Evolutionary conservation across 2,329 filamentous ascomycete species (phyloP).

Genomic region (Colletotrichum agaves): DNA sequence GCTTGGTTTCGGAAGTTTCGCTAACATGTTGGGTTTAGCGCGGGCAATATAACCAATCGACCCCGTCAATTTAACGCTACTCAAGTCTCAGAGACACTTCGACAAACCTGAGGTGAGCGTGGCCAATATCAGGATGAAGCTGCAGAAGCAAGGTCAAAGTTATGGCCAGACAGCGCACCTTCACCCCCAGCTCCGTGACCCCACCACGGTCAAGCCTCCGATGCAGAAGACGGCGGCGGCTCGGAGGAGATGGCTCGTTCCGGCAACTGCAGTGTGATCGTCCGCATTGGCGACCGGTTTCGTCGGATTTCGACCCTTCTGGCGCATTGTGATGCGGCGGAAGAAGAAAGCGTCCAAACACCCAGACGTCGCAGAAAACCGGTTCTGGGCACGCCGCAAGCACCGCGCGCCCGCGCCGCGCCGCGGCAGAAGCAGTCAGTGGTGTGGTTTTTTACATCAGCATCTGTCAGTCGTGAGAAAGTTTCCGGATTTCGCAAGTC

Average conservation of each 20-base stretch:
- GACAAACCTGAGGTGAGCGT: not conserved
- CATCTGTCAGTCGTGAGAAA: slow-evolving; percentile 15
- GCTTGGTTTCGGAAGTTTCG: too few relatives aligned
- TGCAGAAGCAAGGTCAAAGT: not conserved
- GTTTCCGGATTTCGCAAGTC: not conserved
- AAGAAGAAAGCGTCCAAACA: not conserved
- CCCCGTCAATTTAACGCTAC: too few relatives aligned
- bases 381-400: not conserved
- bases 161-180: not conserved
- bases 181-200: slow-evolving; percentile 7
- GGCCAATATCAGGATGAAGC: not conserved
- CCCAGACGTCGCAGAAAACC: not conserved
- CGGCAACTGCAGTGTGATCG: slow-evolving; percentile 19
- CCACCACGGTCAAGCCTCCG: slow-evolving; percentile 21
- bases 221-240: slow-evolving; percentile 24
- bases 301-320: not conserved
- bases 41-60: too few relatives aligned
- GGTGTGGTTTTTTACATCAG: slow-evolving; percentile 28
- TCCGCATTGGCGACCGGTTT: slow-evolving; percentile 1
- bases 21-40: too few relatives aligned
- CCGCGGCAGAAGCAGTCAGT: not conserved
- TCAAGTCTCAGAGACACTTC: too few relatives aligned
- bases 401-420: not conserved
- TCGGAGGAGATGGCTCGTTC: slow-evolving; percentile 31
- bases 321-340: not conserved